Evolutionary conservation across 2,329 filamentous ascomycete genomes (phyloP), one percentile per base, ranked within the genome.

Genomic region (Sphaerulina populicola): DNA sequence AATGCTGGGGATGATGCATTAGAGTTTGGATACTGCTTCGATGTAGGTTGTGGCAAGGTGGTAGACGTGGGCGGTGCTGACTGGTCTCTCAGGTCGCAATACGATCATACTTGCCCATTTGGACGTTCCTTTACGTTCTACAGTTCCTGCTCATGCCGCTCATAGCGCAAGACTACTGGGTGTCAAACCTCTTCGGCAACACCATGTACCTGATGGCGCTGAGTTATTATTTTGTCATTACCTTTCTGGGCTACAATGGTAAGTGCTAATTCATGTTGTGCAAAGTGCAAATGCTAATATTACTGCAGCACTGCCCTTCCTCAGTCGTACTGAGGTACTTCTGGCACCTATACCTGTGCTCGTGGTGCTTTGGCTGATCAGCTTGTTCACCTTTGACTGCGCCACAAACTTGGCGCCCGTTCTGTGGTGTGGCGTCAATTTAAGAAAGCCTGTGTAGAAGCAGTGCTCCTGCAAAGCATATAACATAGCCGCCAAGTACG

Each of bases 21-120:
- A 55, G 82, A 85, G 62, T 85, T 85, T 68, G 82, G 82, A 47
- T 85, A 85, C 64, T 85, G 82, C 66, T 85, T 84, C 68, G 82
- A 85, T 69, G 82, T 80, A 35, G 12, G 46, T 38, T 42, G n/a
- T 18, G n/a, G 14, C 29, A 60, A 64, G 74, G 36, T 41, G 14
- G 27, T 7, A 12, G 23, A 15, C n/a, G 5, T 12, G 10, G 55
- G 78, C 74, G 31, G 76, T 83, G 39, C 46, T 49, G 11, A 49
- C 39, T n/a, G 1, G 21, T 27, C 18, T 14, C 11, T n/a, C 18
- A 49, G 46, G 46, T 49, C 15, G 77, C 79, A 0, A 85, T 83
- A 36, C 74, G 82, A 35, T 81, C 81, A 0, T 85, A 83, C 66
- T 81, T 85, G 58, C 81, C 82, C 0, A 73, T 84, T 4, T 85